These are phyloP conservation scores for Phytopythium oedochilum DNA, from an alignment of 352 stramenopile species.

Conservation along the genomic window DNA sequence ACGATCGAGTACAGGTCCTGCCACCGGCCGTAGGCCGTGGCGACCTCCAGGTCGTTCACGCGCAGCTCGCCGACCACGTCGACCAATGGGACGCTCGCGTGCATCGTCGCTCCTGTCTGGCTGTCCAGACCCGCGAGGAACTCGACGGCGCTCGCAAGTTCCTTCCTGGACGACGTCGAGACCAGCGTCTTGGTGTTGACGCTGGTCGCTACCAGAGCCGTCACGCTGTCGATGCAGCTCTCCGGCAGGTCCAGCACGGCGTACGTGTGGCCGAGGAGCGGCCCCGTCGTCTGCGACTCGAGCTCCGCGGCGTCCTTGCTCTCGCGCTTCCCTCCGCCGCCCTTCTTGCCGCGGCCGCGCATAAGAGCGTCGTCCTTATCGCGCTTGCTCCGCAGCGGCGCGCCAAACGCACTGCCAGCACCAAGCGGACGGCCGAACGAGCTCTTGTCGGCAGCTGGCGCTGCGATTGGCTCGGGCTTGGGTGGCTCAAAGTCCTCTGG, in stretches of 20 bases:
- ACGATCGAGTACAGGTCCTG: constrained; percentile 51
- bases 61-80: constrained; percentile 74
- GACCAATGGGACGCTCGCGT: constrained; percentile 41
- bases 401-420: constrained; percentile 10
- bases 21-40: constrained; percentile 57
- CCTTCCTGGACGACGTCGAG: constrained; percentile 57
- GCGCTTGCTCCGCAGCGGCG: constrained; percentile 48
- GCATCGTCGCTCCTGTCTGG: constrained; percentile 39
- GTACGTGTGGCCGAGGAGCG: constrained; percentile 61
- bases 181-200: constrained; percentile 70
- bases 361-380: constrained; percentile 46
- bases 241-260: constrained; percentile 74
- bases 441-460: background rate
- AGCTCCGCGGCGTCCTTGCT: constrained; percentile 41
- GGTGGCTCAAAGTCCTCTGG: constrained; percentile 58
- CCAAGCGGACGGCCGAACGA: background rate
- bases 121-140: constrained; percentile 78
- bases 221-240: constrained; percentile 70
- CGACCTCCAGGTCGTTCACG: constrained; percentile 76
- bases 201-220: constrained; percentile 24
- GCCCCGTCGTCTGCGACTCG: constrained; percentile 40
- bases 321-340: constrained; percentile 12
- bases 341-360: constrained; percentile 27
- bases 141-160: constrained; percentile 64
- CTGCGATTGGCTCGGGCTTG: constrained; percentile 12